A percentile compares a stretch with the other conserved stretches of the same genome.
Evolutionary conservation across 2,329 filamentous ascomycete genomes (phyloP).

Genomic region (Trichoderma sp.): DNA sequence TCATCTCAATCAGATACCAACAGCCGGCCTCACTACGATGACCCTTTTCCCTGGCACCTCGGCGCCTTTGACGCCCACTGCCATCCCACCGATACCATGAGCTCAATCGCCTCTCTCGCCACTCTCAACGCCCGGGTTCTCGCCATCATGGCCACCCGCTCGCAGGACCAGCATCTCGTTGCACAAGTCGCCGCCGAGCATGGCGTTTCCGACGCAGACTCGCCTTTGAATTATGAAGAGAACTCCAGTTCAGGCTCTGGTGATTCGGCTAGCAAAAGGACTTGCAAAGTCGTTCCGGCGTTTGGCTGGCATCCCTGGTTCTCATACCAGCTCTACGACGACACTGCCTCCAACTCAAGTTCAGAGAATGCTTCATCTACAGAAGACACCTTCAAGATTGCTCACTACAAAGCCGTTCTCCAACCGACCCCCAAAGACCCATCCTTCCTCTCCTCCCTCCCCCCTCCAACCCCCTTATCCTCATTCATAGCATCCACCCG

Average conservation of each 20-base stretch:
- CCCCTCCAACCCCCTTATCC: conserved; percentile 63
- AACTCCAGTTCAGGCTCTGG: background rate
- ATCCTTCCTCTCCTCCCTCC: conserved; percentile 55
- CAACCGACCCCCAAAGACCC: conserved; percentile 53
- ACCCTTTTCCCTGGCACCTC: conserved; percentile 68
- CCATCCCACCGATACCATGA: conserved; percentile 80
- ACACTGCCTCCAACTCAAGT: conserved; percentile 47
- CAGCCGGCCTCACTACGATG: background rate
- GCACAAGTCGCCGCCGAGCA: conserved; percentile 62
- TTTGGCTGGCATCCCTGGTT: conserved; percentile 93
- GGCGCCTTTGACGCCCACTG: conserved; percentile 80
- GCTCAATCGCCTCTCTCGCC: conserved; percentile 59
- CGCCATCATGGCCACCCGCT: conserved; percentile 77
- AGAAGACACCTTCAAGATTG: conserved; percentile 44
- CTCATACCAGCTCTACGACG: conserved; percentile 73
- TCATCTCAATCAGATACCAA: background rate
- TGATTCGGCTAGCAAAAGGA: background rate
- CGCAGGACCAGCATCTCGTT: conserved; percentile 76
- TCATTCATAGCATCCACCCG: conserved; percentile 61
- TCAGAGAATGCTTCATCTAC: conserved; percentile 28
- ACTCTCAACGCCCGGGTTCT: conserved; percentile 68
- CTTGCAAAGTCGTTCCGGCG: conserved; percentile 58
- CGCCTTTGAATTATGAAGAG: background rate
- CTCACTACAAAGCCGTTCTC: conserved; percentile 71
- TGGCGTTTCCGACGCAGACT: conserved; percentile 44